Percentiles rank a stretch among this genome's conserved stretches.
Evolutionary conservation across 164 flowering plant species (phyloP).

Genomic region (Tinospora cordifolia): DNA sequence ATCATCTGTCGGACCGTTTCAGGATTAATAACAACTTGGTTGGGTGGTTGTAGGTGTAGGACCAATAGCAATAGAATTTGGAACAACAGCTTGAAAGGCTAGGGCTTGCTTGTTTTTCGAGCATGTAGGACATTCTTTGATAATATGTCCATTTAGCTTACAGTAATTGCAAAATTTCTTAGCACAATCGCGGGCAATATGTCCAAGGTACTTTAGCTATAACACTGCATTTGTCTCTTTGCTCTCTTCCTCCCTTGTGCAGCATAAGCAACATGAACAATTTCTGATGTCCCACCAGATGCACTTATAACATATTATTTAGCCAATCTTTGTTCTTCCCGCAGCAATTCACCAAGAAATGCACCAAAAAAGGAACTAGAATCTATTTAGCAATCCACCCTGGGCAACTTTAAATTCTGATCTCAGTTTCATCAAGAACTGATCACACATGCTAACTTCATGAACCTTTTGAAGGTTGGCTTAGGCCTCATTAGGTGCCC

Average conservation of each 20-base stretch:
- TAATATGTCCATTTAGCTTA: neutral
- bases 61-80: neutral
- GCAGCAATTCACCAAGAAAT: neutral
- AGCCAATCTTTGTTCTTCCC: neutral
- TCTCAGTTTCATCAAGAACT: neutral
- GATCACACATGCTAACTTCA: neutral
- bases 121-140: neutral
- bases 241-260: neutral
- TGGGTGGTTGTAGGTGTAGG: neutral
- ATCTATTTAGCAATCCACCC: neutral
- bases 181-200: neutral
- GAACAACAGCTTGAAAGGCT: constrained; percentile 1
- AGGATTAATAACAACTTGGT: neutral
- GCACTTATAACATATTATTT: neutral
- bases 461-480: neutral
- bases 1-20: neutral
- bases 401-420: neutral
- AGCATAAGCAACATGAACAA: too few species aligned
- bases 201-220: neutral
- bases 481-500: neutral
- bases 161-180: neutral
- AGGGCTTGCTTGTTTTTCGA: neutral
- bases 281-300: too few species aligned
- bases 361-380: neutral
- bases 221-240: too few species aligned